These are phyloP conservation scores for Fusarium sp. DNA, from an alignment of 2,329 filamentous ascomycete species.

Conservation along the genomic window DNA sequence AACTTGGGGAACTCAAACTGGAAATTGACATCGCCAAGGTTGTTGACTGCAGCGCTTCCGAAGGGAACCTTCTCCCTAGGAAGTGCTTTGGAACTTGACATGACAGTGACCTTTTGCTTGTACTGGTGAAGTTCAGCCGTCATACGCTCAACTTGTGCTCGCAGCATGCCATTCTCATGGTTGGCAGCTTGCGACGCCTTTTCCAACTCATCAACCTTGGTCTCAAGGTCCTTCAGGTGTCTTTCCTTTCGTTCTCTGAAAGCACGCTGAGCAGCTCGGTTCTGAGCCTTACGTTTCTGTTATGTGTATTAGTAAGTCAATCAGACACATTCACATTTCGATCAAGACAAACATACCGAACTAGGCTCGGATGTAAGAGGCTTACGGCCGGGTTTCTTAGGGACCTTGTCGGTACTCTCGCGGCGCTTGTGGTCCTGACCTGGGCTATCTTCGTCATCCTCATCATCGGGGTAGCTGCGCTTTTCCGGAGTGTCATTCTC, in stretches of 20 bases:
- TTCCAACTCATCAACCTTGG: slow-evolving; percentile 80
- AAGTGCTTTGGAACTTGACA: slow-evolving; percentile 54
- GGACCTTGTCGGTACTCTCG: slow-evolving; percentile 85
- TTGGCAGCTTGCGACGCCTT: slow-evolving; percentile 86
- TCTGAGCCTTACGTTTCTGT: slow-evolving; percentile 96
- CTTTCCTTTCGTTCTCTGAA: slow-evolving; percentile 97
- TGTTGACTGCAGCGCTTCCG: slow-evolving; percentile 66
- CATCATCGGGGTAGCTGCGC: slow-evolving; percentile 78
- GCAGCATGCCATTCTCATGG: slow-evolving; percentile 86
- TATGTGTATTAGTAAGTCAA: slow-evolving; percentile 24
- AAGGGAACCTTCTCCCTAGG: slow-evolving; percentile 58
- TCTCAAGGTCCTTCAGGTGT: slow-evolving; percentile 87
- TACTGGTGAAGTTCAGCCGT: slow-evolving; percentile 90
- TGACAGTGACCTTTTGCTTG: slow-evolving; percentile 83
- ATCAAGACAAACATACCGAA: slow-evolving; percentile 75
- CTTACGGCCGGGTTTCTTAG: slow-evolving; percentile 97
- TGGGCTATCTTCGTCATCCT: slow-evolving; percentile 70
- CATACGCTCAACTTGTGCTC: slow-evolving; percentile 89
- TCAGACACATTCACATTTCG: background rate
- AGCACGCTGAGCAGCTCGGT: slow-evolving; percentile 90
- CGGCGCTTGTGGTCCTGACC: slow-evolving; percentile 74
- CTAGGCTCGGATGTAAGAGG: slow-evolving; percentile 95
- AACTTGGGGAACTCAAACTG: slow-evolving; percentile 98
- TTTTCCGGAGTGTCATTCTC: slow-evolving; percentile 73
- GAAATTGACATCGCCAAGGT: slow-evolving; percentile 82